Percentiles rank a stretch among this genome's conserved stretches.
These are phyloP conservation scores for Cyphellophora attinorum DNA, from an alignment of 2,329 filamentous ascomycete species.

Conservation along the genomic window DNA sequence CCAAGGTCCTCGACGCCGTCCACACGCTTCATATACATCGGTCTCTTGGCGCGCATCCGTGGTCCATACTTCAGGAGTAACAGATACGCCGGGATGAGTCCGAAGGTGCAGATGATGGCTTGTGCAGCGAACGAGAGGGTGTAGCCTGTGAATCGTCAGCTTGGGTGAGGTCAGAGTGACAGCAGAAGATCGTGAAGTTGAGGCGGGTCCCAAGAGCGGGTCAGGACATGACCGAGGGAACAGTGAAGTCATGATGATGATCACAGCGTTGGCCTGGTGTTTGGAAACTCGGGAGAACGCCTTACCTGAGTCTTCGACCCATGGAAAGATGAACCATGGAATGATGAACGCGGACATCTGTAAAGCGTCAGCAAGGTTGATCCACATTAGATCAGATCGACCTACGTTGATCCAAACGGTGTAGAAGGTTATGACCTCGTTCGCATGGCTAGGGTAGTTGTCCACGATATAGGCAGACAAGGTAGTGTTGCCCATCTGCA, in stretches of 20 bases:
- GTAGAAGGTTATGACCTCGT: slow-evolving; percentile 8
- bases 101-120: slow-evolving; percentile 5
- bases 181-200: too few species aligned
- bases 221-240: too few species aligned
- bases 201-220: too few species aligned
- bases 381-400: not conserved
- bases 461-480: slow-evolving; percentile 7
- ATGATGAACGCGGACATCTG: slow-evolving; percentile 8
- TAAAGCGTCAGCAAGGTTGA: not conserved
- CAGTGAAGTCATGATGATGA: too few species aligned
- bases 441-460: slow-evolving; percentile 7
- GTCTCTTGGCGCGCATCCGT: not conserved
- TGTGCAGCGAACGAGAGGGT: slow-evolving; percentile 6
- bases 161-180: too few species aligned
- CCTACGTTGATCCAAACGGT: slow-evolving; percentile 8
- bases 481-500: slow-evolving; percentile 6
- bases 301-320: slow-evolving; percentile 6
- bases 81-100: too few species aligned
- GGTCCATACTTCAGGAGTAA: not conserved
- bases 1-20: too few species aligned
- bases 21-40: slow-evolving; percentile 2
- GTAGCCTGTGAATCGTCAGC: too few species aligned
- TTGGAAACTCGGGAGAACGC: not conserved
- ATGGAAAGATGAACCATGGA: slow-evolving; percentile 8
- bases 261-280: too few species aligned